These are phyloP conservation scores for Linum lewisii DNA, from an alignment of 345 rosid genomes.

Conservation along the genomic window DNA sequence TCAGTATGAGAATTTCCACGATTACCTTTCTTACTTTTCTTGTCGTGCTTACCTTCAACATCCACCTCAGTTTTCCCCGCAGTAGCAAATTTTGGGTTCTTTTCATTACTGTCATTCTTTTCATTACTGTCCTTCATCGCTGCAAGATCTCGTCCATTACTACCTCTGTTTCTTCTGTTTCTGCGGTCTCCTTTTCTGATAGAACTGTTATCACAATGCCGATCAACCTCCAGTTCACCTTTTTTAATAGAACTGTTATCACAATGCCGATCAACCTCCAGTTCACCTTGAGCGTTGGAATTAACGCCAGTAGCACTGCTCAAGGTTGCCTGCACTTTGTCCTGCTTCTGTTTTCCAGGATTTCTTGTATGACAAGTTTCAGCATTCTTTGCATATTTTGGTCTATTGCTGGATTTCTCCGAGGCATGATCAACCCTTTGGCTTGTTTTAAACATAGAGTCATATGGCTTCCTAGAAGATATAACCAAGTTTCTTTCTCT, in stretches of 20 bases:
- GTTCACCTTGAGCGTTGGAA: constrained; percentile 4
- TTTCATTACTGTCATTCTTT: constrained; percentile 26
- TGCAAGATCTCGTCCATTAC: constrained; percentile 17
- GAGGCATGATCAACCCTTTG: constrained; percentile 14
- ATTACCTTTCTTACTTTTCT: constrained; percentile 18
- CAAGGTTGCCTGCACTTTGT: constrained; percentile 14
- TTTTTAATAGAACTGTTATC: constrained; percentile 17
- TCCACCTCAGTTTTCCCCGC: constrained; percentile 14
- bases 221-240: too few relatives aligned
- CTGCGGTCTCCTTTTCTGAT: constrained; percentile 19
- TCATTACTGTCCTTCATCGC: constrained; percentile 22
- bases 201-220: constrained; percentile 15
- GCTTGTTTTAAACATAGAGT: constrained; percentile 27
- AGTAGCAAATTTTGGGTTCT: constrained; percentile 15
- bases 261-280: constrained; percentile 19
- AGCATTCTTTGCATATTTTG: constrained; percentile 16
- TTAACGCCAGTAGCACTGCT: constrained; percentile 16
- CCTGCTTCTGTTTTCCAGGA: constrained; percentile 22
- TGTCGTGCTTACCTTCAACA: constrained; percentile 22
- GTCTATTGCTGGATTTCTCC: constrained; percentile 19
- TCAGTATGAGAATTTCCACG: constrained; percentile 12
- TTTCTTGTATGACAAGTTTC: constrained; percentile 15
- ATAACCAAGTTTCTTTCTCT: constrained; percentile 60
- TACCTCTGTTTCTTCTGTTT: constrained; percentile 23
- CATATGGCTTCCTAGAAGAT: constrained; percentile 52